Evolutionary conservation across 257 asterid genomes (phyloP), one percentile per base, ranked within the genome.

Genomic region (Phtheirospermum japonicum): DNA sequence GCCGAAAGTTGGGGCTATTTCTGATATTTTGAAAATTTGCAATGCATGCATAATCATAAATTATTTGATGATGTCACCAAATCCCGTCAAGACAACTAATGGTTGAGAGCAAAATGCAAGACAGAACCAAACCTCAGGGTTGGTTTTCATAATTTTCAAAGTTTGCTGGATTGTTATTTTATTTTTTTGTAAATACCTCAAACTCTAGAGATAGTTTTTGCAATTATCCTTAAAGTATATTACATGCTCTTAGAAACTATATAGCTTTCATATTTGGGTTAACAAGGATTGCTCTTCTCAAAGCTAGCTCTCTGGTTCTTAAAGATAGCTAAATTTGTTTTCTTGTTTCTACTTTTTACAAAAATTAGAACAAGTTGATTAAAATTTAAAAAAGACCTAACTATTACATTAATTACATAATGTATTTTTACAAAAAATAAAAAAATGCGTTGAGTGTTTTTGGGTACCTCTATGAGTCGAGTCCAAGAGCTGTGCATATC

Each of bases 221-320:
- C 3, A 42, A 2, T n/a, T 11, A 6, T 10, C 5, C 14, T n/a
- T 40, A 40, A 46, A 14, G n/a, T 59, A 43, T 10, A 31, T 18
- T 11, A 63, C n/a, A 39, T 40, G 65, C 37, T 58, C 30, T 52
- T 32, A 36, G 33, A 12, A 85, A 96, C 97, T 89, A 96, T 79
- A 92, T 89, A 49, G 91, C 75, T 85, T 92, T 92, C 99, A 92
- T 89, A 79, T 78, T 86, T 42, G 91, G 62, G 77, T 92, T 92
- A 50, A 97, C 97, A 37, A 96, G 99, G 75, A 93, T 89, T 18
- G 99, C 99, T 79, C 95, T 83, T 81, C 97, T 76, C 76, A 93
- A 67, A 73, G 99, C 99, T 61, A 93, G 80, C 75, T 93, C 99
- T 69, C 99, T 96, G 7, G 97, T 89, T 61, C 99, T n/a, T n/a